Conservation (phyloP, 305 asterid genomes). For the Solanum hybrid region DNA sequence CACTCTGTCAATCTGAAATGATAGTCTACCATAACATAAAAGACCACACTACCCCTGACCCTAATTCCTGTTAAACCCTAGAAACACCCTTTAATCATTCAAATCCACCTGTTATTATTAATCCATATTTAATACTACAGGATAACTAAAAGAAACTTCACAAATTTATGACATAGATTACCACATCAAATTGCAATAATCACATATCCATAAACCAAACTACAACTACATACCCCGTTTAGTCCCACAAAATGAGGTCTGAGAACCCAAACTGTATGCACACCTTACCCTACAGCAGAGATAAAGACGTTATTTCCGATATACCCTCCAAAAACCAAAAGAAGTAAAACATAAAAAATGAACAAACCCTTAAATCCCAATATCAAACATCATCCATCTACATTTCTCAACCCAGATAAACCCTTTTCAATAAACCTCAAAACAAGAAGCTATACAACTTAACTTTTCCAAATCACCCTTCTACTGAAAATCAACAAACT, state of each 20-base stretch:
- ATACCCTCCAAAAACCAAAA: neutral
- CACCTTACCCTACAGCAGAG: neutral
- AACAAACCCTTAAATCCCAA: neutral
- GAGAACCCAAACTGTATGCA: neutral
- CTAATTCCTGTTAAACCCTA: conserved; percentile 11
- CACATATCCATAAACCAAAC: neutral
- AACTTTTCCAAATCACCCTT: neutral
- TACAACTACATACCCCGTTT: neutral
- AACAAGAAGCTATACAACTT: neutral
- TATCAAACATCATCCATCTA: neutral
- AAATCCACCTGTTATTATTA: neutral
- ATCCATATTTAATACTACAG: neutral
- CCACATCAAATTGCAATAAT: neutral
- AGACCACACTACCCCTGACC: conserved; percentile 48
- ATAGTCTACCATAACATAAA: conserved; percentile 11
- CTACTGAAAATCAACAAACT: neutral
- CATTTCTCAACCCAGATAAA: neutral
- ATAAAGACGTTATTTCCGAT: neutral
- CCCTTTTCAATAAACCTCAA: neutral
- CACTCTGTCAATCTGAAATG: conserved; percentile 5
- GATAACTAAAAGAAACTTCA: neutral
- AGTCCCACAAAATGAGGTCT: neutral
- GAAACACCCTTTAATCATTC: neutral
- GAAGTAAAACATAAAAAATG: neutral
- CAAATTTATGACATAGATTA: neutral